Conservation (phyloP, 208 protist genomes). For the Leishmania amazonensis region DNA sequence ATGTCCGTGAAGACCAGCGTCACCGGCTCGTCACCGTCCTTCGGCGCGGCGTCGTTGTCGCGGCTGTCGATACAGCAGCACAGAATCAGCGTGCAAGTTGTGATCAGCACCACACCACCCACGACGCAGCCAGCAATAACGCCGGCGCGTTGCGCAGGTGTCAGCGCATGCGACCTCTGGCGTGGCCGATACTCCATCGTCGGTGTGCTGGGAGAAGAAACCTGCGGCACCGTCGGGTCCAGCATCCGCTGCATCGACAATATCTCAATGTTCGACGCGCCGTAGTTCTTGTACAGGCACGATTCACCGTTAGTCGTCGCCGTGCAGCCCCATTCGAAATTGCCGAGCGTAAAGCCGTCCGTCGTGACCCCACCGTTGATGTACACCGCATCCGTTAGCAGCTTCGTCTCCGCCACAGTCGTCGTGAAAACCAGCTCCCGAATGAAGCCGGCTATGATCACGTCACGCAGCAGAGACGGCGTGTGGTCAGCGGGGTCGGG, state of each 20-base stretch:
- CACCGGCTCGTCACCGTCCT: conserved; percentile 39
- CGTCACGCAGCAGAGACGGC: neutral
- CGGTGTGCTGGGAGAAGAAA: conserved; percentile 26
- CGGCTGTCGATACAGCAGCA: conserved; percentile 29
- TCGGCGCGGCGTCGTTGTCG: conserved; percentile 56
- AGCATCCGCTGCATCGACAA: conserved; percentile 35
- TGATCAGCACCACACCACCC: conserved; percentile 15
- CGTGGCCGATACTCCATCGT: conserved; percentile 36
- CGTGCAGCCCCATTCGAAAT: conserved; percentile 9
- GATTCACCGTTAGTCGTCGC: neutral
- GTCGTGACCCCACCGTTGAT: neutral
- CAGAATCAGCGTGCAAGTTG: conserved; percentile 14
- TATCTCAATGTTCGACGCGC: conserved; percentile 37
- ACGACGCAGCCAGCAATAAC: conserved; percentile 31
- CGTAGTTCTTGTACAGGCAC: conserved; percentile 51
- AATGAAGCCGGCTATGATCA: conserved; percentile 4
- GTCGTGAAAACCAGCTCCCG: conserved; percentile 18
- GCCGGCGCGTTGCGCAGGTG: conserved; percentile 27
- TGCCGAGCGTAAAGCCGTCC: neutral
- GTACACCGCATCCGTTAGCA: conserved; percentile 15
- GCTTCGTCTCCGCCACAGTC: conserved; percentile 9
- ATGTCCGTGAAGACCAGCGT: conserved; percentile 83
- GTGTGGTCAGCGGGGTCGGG: neutral
- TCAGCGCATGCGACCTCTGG: conserved; percentile 5
- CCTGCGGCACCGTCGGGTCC: conserved; percentile 17